These are phyloP conservation scores for Lentinula detonsa DNA, from an alignment of 768 basidiomycete species.

Conservation along the genomic window DNA sequence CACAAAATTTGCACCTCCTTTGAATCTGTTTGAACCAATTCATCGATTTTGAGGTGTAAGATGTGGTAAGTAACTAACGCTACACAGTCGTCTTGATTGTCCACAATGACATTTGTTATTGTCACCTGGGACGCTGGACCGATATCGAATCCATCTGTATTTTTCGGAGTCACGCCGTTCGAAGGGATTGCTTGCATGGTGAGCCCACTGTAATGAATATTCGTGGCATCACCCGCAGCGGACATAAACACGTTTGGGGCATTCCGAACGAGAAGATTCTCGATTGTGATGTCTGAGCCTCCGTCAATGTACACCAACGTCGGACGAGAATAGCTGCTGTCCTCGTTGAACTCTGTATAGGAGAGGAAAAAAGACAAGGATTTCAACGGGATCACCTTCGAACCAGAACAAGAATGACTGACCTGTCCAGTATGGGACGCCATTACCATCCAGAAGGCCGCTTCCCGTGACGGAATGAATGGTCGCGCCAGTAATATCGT, in stretches of 20 bases:
- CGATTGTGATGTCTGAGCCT: conserved; percentile 20
- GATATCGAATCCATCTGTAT: conserved; percentile 26
- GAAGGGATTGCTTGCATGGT: conserved; percentile 20
- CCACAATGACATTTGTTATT: conserved; percentile 19
- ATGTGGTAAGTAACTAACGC: neutral
- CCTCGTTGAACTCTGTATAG: conserved; percentile 17
- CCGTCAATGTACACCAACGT: conserved; percentile 22
- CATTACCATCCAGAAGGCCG: conserved; percentile 25
- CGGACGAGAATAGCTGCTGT: conserved; percentile 22
- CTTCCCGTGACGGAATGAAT: conserved; percentile 22
- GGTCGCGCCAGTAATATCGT: conserved; percentile 16
- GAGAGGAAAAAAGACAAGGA: neutral
- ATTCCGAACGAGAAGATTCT: conserved; percentile 24
- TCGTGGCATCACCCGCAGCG: conserved; percentile 19
- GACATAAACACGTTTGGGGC: conserved; percentile 25
- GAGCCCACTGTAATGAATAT: conserved; percentile 19
- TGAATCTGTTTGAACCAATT: conserved; percentile 14
- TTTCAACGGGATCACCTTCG: neutral
- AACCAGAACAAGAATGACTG: neutral
- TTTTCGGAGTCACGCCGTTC: conserved; percentile 19
- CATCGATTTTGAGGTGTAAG: neutral
- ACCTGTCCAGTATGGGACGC: conserved; percentile 23
- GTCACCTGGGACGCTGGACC: conserved; percentile 21
- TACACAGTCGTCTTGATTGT: conserved; percentile 26
- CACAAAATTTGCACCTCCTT: conserved; percentile 22